Percentiles rank a stretch among this genome's conserved stretches.
These are phyloP conservation scores for Tricholoma sp. DNA, from an alignment of 768 basidiomycete species.

Conservation along the genomic window DNA sequence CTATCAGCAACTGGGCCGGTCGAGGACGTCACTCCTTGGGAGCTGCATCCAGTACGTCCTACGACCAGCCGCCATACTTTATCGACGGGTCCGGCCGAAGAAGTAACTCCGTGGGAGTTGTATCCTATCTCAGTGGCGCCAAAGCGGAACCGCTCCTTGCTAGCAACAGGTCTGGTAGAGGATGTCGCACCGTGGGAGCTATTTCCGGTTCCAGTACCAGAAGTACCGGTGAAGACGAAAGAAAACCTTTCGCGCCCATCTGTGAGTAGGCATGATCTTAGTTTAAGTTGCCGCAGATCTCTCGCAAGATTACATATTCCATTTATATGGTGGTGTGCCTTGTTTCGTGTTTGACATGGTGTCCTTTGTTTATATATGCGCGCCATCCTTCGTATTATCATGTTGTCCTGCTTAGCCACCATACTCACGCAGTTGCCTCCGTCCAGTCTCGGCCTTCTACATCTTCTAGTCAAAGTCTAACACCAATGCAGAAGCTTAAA, in stretches of 20 bases:
- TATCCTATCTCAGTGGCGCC: constrained; percentile 13
- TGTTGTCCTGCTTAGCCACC: background rate
- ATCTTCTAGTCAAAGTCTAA: constrained; percentile 20
- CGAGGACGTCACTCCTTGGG: constrained; percentile 22
- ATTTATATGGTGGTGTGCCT: constrained; percentile 3
- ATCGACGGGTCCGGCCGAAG: constrained; percentile 20
- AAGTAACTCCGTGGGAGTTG: constrained; percentile 26
- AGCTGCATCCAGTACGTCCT: constrained; percentile 11
- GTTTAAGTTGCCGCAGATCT: constrained; percentile 8
- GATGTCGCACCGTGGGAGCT: constrained; percentile 32
- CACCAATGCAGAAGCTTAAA: constrained; percentile 27
- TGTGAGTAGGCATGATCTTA: constrained; percentile 15
- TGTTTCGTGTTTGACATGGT: constrained; percentile 4
- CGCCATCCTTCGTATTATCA: background rate
- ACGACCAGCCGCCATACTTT: constrained; percentile 7
- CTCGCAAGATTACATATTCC: constrained; percentile 6
- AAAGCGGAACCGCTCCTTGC: constrained; percentile 15
- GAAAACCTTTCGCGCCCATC: constrained; percentile 13
- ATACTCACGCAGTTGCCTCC: constrained; percentile 6
- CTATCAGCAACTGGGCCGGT: constrained; percentile 11
- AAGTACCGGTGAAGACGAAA: constrained; percentile 3
- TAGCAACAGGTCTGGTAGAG: constrained; percentile 20
- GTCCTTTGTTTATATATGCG: background rate
- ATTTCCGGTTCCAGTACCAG: constrained; percentile 12
- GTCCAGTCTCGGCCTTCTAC: constrained; percentile 23